Evolutionary conservation across 306 rosid genomes (phyloP).

Genomic region (Fragaria nilgerrensis): DNA sequence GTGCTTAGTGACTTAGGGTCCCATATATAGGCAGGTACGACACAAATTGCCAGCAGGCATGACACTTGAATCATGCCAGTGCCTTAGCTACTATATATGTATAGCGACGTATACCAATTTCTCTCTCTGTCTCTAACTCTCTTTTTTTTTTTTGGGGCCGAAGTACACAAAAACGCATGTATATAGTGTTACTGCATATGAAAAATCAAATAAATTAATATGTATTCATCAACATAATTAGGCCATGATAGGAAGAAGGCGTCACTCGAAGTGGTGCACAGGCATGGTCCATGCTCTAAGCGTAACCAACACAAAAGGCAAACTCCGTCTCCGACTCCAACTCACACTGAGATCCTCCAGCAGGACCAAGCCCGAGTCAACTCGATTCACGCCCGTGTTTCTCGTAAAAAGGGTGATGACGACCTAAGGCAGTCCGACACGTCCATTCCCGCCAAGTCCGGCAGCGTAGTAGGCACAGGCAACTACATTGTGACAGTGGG

Average conservation of each 20-base stretch:
- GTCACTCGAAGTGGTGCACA: constrained; percentile 48
- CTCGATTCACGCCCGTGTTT: constrained; percentile 33
- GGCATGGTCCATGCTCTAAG: constrained; percentile 55
- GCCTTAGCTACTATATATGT: not conserved
- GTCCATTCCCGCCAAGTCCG: constrained; percentile 21
- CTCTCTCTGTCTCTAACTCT: no score
- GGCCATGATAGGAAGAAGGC: constrained; percentile 27
- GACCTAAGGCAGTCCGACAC: not conserved
- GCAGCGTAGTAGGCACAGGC: not conserved
- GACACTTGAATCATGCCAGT: not conserved
- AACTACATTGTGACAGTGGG: constrained; percentile 29
- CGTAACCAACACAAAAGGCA: constrained; percentile 4
- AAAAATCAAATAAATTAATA: not conserved
- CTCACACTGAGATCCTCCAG: constrained; percentile 34
- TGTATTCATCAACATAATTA: constrained; percentile 12
- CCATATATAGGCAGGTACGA: not conserved
- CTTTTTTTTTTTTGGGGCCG: no score
- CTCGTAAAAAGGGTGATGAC: not conserved
- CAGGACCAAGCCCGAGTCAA: constrained; percentile 42
- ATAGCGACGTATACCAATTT: not conserved
- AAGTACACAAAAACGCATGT: not conserved
- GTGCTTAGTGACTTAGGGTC: not conserved
- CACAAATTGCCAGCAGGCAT: not conserved
- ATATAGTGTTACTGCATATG: not conserved
- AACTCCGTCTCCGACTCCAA: not conserved